Evolutionary conservation across 2,329 filamentous ascomycete species (phyloP).

Genomic region (Septoria linicola): DNA sequence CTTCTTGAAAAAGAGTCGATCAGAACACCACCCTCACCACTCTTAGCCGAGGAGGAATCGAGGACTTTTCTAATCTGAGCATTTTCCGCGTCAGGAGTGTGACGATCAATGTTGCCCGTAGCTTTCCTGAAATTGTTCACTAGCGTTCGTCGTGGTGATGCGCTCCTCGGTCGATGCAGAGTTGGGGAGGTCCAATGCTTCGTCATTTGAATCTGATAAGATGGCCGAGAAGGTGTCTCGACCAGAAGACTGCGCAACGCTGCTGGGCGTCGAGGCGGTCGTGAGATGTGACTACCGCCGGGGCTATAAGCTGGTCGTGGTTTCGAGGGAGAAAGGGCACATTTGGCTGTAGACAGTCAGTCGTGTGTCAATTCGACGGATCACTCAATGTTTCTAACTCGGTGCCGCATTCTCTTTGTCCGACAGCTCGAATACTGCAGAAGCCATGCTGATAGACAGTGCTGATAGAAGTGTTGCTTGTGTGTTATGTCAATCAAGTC

Average conservation of each 20-base stretch:
- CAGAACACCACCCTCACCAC: background rate
- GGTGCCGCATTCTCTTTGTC: constrained; percentile 1
- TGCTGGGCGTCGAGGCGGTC: background rate
- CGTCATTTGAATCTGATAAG: constrained; percentile 11
- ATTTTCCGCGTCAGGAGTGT: no score
- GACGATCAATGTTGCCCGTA: no score
- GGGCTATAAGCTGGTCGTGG: constrained; percentile 2
- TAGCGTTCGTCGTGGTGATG: background rate
- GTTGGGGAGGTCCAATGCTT: constrained; percentile 7
- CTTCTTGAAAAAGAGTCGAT: background rate
- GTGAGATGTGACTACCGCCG: constrained; percentile 4
- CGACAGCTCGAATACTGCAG: background rate
- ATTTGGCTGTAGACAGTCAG: background rate
- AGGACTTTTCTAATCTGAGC: no score
- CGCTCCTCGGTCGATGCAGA: background rate
- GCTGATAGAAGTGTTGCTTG: no score
- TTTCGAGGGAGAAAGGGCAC: background rate
- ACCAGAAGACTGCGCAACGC: background rate
- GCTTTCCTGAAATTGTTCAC: background rate
- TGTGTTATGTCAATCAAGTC: no score
- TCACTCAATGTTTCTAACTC: background rate
- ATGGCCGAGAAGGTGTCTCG: constrained; percentile 8
- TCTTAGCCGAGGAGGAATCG: background rate
- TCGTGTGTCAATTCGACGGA: no score
- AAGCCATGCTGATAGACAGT: background rate